Evolutionary conservation across 2,329 filamentous ascomycete species (phyloP), one percentile per base, ranked within the genome.

Genomic region (Tothia fuscella): DNA sequence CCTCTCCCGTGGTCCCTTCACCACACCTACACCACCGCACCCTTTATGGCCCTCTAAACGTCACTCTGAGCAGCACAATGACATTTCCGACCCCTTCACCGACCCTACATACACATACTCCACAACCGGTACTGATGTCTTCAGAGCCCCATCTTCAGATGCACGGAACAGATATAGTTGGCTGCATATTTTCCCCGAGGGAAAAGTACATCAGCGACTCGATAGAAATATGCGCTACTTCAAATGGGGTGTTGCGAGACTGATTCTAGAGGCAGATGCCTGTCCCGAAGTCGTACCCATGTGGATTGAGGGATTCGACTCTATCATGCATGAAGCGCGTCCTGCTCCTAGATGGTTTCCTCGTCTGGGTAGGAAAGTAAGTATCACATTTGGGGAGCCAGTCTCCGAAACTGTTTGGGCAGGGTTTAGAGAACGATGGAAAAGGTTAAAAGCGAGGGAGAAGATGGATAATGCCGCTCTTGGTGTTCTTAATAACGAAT

Each of bases 151-250:
- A 1, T 79, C 85, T 2, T 73, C 78, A 36, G 88, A 82, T 57
- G 60, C 74, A 2, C 71, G 64, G 48, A 79, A 86, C 52, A 76
- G 76, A 34, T 73, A 83, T 58, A 76, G 77, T 33, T 98, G 91
- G 91, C 68, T 98, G 3, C 91, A 98, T 60, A 81, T 96, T 42
- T 96, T 96, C 60, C 91, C 91, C 10, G 91, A 98, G 63, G 91
- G 87, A 36, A 86, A 83, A 60, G 86, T 94, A 34, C 88, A 96
- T 61, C 91, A 98, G 63, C 79, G 86, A 50, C 74, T 81, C 1
- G 67, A 78, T 31, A 77, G 78, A 52, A 76, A 80, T 6, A 80
- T 96, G 70, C 82, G 91, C 22, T 98, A 98, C 64, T 96, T 96
- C 74, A 95, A 94, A 66, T 98, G 91, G 91, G 91, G 91, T 1